A percentile compares a stretch with the other conserved stretches of the same genome.
Conservation (phyloP, 768 basidiomycete species). For the Asterophora parasitica region DNA sequence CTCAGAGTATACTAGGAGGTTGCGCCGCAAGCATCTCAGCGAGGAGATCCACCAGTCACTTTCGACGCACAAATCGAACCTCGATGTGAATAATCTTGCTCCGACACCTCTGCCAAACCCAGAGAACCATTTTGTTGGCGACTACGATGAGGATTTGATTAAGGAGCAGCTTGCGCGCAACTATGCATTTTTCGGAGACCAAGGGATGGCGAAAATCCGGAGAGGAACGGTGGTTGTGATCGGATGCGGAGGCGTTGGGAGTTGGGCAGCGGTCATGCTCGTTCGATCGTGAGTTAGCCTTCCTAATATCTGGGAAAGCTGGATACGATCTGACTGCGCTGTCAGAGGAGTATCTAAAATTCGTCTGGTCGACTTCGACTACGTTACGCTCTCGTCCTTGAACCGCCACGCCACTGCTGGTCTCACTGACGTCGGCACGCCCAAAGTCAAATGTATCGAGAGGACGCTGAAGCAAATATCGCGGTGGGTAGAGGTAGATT, state of each 20-base stretch:
- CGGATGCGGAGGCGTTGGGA: constrained; percentile 95
- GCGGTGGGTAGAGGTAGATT: constrained; percentile 85
- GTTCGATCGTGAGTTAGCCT: constrained; percentile 70
- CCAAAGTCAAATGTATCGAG: constrained; percentile 82
- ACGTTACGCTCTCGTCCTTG: constrained; percentile 90
- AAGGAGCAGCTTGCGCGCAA: constrained; percentile 90
- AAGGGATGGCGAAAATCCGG: constrained; percentile 78
- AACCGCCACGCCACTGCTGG: constrained; percentile 92
- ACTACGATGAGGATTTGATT: constrained; percentile 77
- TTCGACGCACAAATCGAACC: constrained; percentile 23
- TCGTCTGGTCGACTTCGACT: constrained; percentile 91
- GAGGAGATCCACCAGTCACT: constrained; percentile 55
- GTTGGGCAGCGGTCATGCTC: constrained; percentile 94
- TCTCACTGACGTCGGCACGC: constrained; percentile 86
- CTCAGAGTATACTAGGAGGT: constrained; percentile 39
- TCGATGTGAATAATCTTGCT: constrained; percentile 10
- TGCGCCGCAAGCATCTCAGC: constrained; percentile 50
- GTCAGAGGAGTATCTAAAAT: constrained; percentile 69
- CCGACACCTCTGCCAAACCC: constrained; percentile 7
- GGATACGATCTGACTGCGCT: not conserved
- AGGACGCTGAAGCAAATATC: constrained; percentile 65
- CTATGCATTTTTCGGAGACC: constrained; percentile 91
- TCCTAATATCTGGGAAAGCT: not conserved
- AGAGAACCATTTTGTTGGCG: constrained; percentile 11
- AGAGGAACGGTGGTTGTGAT: constrained; percentile 77